A percentile compares a stretch with the other conserved stretches of the same genome.
Evolutionary conservation across 768 basidiomycete species (phyloP).

Genomic region (Lentinus tigrinus): DNA sequence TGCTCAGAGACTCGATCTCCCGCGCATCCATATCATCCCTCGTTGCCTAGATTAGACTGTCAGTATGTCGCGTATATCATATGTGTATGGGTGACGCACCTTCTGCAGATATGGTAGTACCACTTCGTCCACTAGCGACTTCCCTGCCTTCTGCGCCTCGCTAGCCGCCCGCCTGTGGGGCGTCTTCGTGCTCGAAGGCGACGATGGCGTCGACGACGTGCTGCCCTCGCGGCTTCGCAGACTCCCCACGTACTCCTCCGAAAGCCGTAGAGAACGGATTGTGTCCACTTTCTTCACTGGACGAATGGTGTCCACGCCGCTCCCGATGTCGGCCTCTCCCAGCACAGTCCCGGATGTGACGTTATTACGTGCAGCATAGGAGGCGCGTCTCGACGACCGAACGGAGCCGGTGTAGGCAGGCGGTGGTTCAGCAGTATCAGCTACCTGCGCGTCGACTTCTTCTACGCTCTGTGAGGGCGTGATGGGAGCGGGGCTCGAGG

Average conservation of each 20-base stretch:
- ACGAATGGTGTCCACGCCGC: slow-evolving; percentile 85
- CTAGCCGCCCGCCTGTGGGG: slow-evolving; percentile 51
- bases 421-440: slow-evolving; percentile 50
- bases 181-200: slow-evolving; percentile 36
- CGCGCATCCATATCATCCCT: slow-evolving; percentile 84
- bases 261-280: slow-evolving; percentile 69
- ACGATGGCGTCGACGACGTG: slow-evolving; percentile 43
- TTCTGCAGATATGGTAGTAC: slow-evolving; percentile 76
- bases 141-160: slow-evolving; percentile 65
- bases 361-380: slow-evolving; percentile 74
- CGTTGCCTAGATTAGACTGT: slow-evolving; percentile 48
- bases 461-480: slow-evolving; percentile 32
- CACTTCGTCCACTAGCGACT: slow-evolving; percentile 76
- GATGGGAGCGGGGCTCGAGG: slow-evolving; percentile 40
- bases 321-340: slow-evolving; percentile 81
- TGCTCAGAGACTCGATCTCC: slow-evolving; percentile 85
- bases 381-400: slow-evolving; percentile 63
- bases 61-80: not conserved
- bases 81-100: slow-evolving; percentile 37
- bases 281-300: slow-evolving; percentile 92
- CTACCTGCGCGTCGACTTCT: slow-evolving; percentile 11
- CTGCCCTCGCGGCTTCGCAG: slow-evolving; percentile 54
- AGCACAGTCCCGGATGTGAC: slow-evolving; percentile 71
- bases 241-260: slow-evolving; percentile 80
- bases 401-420: slow-evolving; percentile 75